Evolutionary conservation across 2,329 filamentous ascomycete species (phyloP).

Genomic region (Aspergillus sp.): DNA sequence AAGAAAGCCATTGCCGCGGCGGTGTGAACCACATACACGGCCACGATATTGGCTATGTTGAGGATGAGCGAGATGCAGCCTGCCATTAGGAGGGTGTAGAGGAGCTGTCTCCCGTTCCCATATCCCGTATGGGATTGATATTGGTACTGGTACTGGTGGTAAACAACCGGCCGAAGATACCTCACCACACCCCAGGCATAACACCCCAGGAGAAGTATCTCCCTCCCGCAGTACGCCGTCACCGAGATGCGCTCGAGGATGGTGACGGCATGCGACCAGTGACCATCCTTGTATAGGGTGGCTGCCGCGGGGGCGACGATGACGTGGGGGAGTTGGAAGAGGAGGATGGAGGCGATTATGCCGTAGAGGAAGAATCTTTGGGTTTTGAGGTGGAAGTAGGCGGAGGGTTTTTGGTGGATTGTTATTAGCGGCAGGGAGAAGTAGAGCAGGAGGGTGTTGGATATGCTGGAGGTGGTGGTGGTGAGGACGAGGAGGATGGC

Average conservation of each 20-base stretch:
- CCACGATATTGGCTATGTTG: slow-evolving; percentile 37
- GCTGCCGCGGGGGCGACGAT: slow-evolving; percentile 37
- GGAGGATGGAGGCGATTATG: slow-evolving; percentile 42
- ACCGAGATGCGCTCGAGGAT: slow-evolving; percentile 54
- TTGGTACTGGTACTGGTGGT: slow-evolving; percentile 14
- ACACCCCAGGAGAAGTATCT: slow-evolving; percentile 52
- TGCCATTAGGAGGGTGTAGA: slow-evolving; percentile 48
- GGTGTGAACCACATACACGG: slow-evolving; percentile 37
- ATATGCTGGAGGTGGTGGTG: slow-evolving; percentile 43
- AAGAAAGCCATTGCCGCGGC: slow-evolving; percentile 42
- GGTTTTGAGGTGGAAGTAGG: too few relatives aligned
- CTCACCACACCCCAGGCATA: slow-evolving; percentile 54
- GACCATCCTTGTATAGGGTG: slow-evolving; percentile 21
- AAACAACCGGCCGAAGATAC: slow-evolving; percentile 41
- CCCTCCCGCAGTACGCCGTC: slow-evolving; percentile 54
- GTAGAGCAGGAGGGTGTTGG: slow-evolving; percentile 48
- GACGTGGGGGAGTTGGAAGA: slow-evolving; percentile 38
- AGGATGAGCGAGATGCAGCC: slow-evolving; percentile 46
- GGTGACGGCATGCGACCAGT: not conserved
- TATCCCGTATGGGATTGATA: too few relatives aligned
- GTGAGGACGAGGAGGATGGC: slow-evolving; percentile 25
- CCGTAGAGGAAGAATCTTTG: slow-evolving; percentile 39
- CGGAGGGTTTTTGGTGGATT: slow-evolving; percentile 30
- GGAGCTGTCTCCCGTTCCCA: slow-evolving; percentile 27
- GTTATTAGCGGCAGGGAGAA: slow-evolving; percentile 49